phyloP scores from a whole-genome alignment of 208 protist species.

The Crithidia sp. region DNA sequence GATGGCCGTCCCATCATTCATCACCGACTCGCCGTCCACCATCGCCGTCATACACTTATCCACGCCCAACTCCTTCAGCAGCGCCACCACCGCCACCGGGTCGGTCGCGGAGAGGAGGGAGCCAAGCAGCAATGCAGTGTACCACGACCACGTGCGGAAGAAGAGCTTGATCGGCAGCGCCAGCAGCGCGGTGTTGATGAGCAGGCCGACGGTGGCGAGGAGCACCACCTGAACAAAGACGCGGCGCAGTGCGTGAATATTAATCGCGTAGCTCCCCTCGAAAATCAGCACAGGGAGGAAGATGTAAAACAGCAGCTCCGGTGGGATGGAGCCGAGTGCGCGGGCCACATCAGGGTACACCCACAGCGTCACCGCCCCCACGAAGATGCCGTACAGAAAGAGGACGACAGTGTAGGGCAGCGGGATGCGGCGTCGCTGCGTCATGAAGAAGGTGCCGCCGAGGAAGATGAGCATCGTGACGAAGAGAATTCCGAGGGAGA shows the following conservation, averaged over 20 bases:
- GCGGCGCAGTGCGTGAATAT: conserved; percentile 73
- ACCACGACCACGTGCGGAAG: conserved; percentile 72
- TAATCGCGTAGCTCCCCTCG: conserved; percentile 84
- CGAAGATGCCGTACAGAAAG: conserved; percentile 81
- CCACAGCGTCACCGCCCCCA: conserved; percentile 58
- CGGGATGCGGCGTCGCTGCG: conserved; percentile 52
- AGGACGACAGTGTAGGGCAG: conserved; percentile 84
- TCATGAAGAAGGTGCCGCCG: conserved; percentile 79
- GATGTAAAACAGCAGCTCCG: conserved; percentile 87
- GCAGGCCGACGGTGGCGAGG: conserved; percentile 79
- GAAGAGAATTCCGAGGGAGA: conserved; percentile 66
- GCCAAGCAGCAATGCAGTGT: conserved; percentile 72
- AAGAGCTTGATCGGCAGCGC: conserved; percentile 50
- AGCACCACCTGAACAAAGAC: conserved; percentile 70
- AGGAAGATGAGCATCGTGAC: conserved; percentile 76
- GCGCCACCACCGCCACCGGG: conserved; percentile 89
- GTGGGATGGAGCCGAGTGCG: conserved; percentile 71
- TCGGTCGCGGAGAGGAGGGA: conserved; percentile 89
- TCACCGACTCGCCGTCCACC: conserved; percentile 87
- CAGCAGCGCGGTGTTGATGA: conserved; percentile 76
- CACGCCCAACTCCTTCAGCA: conserved; percentile 85
- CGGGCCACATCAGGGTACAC: conserved; percentile 52
- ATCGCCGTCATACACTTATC: conserved; percentile 79
- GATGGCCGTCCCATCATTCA: conserved; percentile 93
- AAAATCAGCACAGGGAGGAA: conserved; percentile 93